Evolutionary conservation across 2,329 filamentous ascomycete species (phyloP).

Genomic region (Aspergillus transmontanensis): DNA sequence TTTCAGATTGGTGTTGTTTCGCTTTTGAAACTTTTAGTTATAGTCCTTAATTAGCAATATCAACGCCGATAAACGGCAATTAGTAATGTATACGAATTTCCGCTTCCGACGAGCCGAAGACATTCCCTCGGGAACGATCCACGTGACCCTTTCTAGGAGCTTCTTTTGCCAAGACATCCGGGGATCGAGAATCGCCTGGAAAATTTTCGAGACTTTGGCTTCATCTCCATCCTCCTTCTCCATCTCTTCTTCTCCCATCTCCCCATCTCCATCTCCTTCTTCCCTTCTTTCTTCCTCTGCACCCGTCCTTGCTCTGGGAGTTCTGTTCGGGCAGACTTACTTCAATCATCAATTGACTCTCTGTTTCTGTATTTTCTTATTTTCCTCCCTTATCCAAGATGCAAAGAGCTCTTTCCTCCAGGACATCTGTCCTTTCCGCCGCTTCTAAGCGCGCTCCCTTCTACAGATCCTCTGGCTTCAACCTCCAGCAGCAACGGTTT

Average conservation of each 20-base stretch:
- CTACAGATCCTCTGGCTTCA: constrained; percentile 65
- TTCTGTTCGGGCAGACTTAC: constrained; percentile 36
- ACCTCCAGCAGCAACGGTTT: constrained; percentile 88
- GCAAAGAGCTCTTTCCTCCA: constrained; percentile 91
- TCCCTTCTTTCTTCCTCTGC: constrained; percentile 29
- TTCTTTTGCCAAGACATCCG: constrained; percentile 47
- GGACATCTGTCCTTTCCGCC: constrained; percentile 76
- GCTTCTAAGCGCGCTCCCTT: constrained; percentile 59
- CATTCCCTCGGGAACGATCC: constrained; percentile 31
- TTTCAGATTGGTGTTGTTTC: background rate
- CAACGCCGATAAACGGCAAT: background rate
- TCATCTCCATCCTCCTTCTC: constrained; percentile 33
- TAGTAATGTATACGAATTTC: background rate
- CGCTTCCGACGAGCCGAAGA: constrained; percentile 26
- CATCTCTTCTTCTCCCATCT: constrained; percentile 30
- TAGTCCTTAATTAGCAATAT: too few relatives aligned
- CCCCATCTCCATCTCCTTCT: constrained; percentile 34
- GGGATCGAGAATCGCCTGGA: constrained; percentile 43
- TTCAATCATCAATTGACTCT: constrained; percentile 24
- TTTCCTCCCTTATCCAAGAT: constrained; percentile 59
- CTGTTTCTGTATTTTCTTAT: constrained; percentile 26
- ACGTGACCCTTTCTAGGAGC: constrained; percentile 46
- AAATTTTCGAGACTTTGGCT: constrained; percentile 46
- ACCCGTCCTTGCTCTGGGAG: constrained; percentile 36
- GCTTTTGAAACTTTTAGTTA: background rate